Percentiles rank a stretch among this genome's conserved stretches.
phyloP scores from a whole-genome alignment of 1,284 basidiomycete genomes.

The Papiliotrema nemorosa region DNA sequence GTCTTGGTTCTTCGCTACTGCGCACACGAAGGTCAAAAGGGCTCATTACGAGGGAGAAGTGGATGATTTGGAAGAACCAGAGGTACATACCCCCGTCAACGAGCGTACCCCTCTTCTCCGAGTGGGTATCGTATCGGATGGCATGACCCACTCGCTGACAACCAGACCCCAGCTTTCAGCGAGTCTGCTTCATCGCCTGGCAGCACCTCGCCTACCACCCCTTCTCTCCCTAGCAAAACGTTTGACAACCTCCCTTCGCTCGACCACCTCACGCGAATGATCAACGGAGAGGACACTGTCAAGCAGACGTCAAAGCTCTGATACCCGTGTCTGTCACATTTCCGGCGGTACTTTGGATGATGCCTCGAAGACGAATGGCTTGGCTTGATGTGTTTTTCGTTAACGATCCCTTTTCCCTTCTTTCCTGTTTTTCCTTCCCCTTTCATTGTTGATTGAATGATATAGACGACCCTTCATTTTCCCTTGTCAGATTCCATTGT shows the following conservation, averaged over 20 bases:
- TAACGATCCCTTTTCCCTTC: too few species aligned
- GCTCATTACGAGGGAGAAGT: background rate
- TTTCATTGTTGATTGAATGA: too few species aligned
- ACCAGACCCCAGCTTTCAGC: constrained; percentile 1
- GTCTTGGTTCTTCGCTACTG: background rate
- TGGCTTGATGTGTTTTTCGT: too few species aligned
- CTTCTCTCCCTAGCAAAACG: background rate
- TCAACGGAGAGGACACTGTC: too few species aligned
- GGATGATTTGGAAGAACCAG: constrained; percentile 1
- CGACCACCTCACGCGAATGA: background rate
- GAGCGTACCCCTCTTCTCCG: constrained; percentile 5
- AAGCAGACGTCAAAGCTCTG: too few species aligned
- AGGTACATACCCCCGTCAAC: constrained; percentile 3
- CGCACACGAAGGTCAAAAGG: background rate
- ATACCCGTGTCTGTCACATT: too few species aligned
- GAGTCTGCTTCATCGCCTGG: background rate
- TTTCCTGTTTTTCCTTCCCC: too few species aligned
- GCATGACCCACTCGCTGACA: background rate
- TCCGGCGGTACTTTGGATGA: too few species aligned
- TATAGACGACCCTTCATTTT: too few species aligned
- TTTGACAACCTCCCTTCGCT: background rate
- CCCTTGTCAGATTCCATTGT: too few species aligned
- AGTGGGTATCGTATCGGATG: background rate
- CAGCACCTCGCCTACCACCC: background rate
- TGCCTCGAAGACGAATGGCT: too few species aligned